These are phyloP conservation scores for Penicillium herquei DNA, from an alignment of 495 filamentous ascomycete species.

Conservation along the genomic window DNA sequence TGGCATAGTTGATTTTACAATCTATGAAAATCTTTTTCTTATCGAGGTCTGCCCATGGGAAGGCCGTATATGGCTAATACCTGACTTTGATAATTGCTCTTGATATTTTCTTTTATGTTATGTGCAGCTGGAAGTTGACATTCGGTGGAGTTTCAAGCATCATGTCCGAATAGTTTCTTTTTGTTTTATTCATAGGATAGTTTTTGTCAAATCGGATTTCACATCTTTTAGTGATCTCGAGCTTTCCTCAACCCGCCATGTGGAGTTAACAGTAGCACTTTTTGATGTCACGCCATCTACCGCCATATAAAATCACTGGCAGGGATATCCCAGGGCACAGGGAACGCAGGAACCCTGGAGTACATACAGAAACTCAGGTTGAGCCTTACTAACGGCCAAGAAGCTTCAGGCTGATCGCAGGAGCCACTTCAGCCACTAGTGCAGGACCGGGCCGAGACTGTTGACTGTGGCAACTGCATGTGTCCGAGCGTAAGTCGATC, in stretches of 20 bases:
- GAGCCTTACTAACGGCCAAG: no score
- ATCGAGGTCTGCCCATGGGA: not conserved
- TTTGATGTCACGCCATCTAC: no score
- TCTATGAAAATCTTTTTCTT: conserved; percentile 4
- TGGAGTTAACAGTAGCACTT: no score
- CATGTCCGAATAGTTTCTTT: conserved; percentile 15
- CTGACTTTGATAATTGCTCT: not conserved
- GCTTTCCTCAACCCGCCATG: not conserved
- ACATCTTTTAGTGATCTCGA: not conserved
- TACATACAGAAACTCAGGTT: no score
- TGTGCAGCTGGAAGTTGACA: conserved; percentile 16
- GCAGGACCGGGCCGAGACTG: no score
- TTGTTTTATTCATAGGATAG: conserved; percentile 15
- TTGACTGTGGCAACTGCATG: no score
- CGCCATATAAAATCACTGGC: no score
- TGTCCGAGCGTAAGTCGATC: no score
- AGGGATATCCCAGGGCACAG: no score
- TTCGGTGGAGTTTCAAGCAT: conserved; percentile 19
- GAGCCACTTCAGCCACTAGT: no score
- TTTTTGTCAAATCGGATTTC: conserved; percentile 19
- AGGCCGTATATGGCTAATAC: not conserved
- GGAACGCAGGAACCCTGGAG: no score
- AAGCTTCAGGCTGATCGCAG: no score
- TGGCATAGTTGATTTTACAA: not conserved
- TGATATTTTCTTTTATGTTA: conserved; percentile 1